A percentile compares a stretch with the other conserved stretches of the same genome.
These are phyloP conservation scores for Lasiodiplodia sp. DNA, from an alignment of 2,329 filamentous ascomycete species.

Conservation along the genomic window DNA sequence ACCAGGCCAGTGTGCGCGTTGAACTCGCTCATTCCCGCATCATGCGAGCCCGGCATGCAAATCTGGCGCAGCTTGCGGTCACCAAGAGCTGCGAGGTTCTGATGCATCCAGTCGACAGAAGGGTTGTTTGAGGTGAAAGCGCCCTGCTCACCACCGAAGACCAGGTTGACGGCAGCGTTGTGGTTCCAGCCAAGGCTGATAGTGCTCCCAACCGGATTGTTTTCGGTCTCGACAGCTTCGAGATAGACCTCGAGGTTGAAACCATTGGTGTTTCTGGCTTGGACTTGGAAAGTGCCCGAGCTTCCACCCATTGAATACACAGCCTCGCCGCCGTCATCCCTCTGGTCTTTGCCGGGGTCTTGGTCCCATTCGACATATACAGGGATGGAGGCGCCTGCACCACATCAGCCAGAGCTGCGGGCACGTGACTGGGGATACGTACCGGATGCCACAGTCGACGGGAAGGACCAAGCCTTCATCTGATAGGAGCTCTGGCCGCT, in stretches of 20 bases:
- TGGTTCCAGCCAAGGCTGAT: constrained; percentile 47
- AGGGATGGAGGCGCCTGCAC: constrained; percentile 38
- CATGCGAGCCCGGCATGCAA: constrained; percentile 58
- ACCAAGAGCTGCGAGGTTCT: constrained; percentile 46
- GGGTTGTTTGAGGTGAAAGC: constrained; percentile 47
- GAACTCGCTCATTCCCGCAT: constrained; percentile 58
- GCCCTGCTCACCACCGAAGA: constrained; percentile 47
- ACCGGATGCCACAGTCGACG: constrained; percentile 40
- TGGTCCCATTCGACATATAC: constrained; percentile 43
- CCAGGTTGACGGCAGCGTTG: constrained; percentile 46
- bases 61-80: constrained; percentile 54
- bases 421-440: constrained; percentile 15
- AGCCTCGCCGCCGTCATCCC: constrained; percentile 45
- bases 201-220: constrained; percentile 41
- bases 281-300: constrained; percentile 41
- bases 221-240: constrained; percentile 41
- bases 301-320: constrained; percentile 44
- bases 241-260: constrained; percentile 41
- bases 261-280: constrained; percentile 38
- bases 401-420: background rate
- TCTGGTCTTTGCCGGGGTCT: constrained; percentile 37
- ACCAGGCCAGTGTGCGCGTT: constrained; percentile 49
- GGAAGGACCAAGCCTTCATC: constrained; percentile 49
- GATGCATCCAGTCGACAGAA: constrained; percentile 51
- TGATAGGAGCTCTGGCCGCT: constrained; percentile 44